A percentile compares a stretch with the other conserved stretches of the same genome.
These are phyloP conservation scores for Saccharomycopsis fermentans DNA, from an alignment of 805 yeast species.

Conservation along the genomic window DNA sequence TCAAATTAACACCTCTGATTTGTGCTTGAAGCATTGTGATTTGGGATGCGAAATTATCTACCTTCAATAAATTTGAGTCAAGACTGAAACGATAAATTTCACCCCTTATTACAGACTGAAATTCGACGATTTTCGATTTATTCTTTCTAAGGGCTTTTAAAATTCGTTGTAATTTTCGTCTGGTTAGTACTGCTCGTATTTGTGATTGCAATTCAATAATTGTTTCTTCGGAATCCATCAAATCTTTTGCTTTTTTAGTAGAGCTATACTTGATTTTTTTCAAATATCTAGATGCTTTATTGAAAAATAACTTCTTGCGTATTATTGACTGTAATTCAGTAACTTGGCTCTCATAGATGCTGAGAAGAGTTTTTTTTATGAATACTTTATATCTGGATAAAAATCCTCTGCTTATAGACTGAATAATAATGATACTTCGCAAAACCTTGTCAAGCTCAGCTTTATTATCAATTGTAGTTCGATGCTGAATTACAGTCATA, in stretches of 20 bases:
- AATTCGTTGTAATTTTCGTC: constrained; percentile 17
- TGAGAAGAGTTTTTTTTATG: constrained; percentile 52
- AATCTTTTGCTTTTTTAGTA: background rate
- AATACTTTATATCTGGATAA: constrained; percentile 51
- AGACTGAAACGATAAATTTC: constrained; percentile 19
- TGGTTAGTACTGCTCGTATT: constrained; percentile 37
- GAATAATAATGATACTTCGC: constrained; percentile 40
- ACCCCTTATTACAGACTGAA: constrained; percentile 32
- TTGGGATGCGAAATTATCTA: constrained; percentile 3
- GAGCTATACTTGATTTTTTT: constrained; percentile 1
- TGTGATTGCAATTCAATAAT: constrained; percentile 9
- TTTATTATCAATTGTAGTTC: constrained; percentile 5
- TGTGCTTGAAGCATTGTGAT: constrained; percentile 26
- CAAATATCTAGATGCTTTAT: background rate
- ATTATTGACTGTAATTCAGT: constrained; percentile 38
- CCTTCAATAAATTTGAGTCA: constrained; percentile 3
- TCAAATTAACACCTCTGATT: constrained; percentile 25
- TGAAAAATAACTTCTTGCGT: constrained; percentile 33
- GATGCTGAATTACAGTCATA: constrained; percentile 18
- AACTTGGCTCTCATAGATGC: constrained; percentile 44
- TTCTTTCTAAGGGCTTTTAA: background rate
- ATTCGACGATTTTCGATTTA: constrained; percentile 10
- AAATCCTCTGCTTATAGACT: constrained; percentile 63
- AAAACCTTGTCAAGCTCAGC: constrained; percentile 20
- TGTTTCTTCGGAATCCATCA: background rate